Evolutionary conservation across 441 rosid genomes (phyloP), one percentile per base, ranked within the genome.

Genomic region (Macaranga tanarius): DNA sequence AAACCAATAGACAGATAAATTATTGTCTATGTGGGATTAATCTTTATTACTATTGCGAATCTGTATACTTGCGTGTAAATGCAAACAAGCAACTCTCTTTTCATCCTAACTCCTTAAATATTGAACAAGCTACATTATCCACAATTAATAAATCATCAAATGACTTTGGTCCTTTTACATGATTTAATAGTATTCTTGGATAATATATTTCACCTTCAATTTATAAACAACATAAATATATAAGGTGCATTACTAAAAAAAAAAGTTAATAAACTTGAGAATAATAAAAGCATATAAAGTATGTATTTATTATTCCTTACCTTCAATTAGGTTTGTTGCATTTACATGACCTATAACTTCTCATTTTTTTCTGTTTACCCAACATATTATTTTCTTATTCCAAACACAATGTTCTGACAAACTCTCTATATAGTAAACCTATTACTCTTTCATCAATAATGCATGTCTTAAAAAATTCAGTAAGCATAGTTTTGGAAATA

Each of bases 161-260:
- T 19, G 67, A 38, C 17, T 40, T 62, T 38, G 67, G 61, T 1
- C 47, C 57, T 26, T 19, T 61, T 8, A 73, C 47, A 25, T 73
- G 70, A 23, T 31, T 65, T 11, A 73, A 26, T 0, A 73, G 9
- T 0, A 72, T 17, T 52, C 55, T 42, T 4, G 65, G 15, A 25
- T 64, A 65, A 44, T 54, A 65, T 40, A 45, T 42, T 19, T 73
- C 70, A 12, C 55, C 70, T 62, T 71, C 38, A 34, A 34, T 34
- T 34, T 4, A 34, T 34, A 34, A 34, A 34, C 0, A 34, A 3
- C 2, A 34, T 5, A 34, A 34, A 34, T 34, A 34, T 5, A 34
- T 34, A 34, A 34, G 38, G 38, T 34, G 38, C 38, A 34, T 34
- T 34, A 34, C 38, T 34, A 34, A 34, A 34, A 34, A 34, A 34